phyloP scores from a whole-genome alignment of 2,329 filamentous ascomycete genomes.

The Chalaropsis ovoidea region DNA sequence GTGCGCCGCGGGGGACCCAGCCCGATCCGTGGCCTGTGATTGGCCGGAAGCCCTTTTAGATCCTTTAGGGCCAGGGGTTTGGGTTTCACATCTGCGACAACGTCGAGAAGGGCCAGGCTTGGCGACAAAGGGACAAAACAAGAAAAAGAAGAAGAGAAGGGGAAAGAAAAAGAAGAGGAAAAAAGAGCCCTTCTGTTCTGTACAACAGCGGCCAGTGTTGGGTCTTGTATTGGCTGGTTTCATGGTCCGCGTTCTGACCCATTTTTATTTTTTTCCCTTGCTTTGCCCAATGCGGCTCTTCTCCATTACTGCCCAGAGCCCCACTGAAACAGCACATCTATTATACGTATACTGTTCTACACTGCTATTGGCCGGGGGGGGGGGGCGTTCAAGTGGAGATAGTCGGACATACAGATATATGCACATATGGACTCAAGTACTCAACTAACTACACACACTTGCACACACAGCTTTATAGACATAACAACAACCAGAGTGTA shows the following conservation, averaged over 20 bases:
- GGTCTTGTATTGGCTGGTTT: background rate
- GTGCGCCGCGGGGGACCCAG: background rate
- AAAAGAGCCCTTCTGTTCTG: too few species aligned
- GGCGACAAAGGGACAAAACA: background rate
- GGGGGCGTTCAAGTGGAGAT: background rate
- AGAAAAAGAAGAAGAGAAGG: too few species aligned
- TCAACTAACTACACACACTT: background rate
- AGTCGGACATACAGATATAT: background rate
- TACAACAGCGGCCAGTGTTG: background rate
- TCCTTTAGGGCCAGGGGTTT: slow-evolving; percentile 21
- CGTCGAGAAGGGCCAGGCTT: background rate
- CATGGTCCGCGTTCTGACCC: background rate
- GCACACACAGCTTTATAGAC: background rate
- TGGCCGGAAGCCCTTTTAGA: background rate
- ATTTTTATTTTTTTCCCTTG: background rate
- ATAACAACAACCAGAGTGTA: background rate
- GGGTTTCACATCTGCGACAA: slow-evolving; percentile 26
- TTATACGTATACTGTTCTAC: background rate
- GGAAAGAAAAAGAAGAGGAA: too few species aligned
- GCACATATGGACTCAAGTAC: background rate
- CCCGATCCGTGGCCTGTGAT: background rate
- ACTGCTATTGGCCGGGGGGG: background rate
- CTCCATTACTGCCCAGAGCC: background rate
- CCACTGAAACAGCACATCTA: background rate
- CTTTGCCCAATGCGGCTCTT: background rate